A percentile compares a stretch with the other conserved stretches of the same genome.
Evolutionary conservation across 768 basidiomycete species (phyloP).

Genomic region (Podaxis sp.): DNA sequence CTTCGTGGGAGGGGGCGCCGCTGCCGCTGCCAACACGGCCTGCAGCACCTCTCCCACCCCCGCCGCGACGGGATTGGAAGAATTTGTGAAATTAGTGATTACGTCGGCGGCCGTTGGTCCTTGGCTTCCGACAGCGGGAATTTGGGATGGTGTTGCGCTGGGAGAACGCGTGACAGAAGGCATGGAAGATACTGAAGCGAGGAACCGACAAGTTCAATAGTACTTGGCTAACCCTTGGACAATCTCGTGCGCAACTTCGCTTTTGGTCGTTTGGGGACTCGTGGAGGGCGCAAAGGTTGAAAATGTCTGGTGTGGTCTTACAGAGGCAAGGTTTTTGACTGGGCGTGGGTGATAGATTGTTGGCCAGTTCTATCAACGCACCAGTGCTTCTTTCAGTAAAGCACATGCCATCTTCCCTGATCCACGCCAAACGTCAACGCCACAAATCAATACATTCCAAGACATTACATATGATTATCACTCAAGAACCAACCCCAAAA

Average conservation of each 20-base stretch:
- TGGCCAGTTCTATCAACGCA: neutral
- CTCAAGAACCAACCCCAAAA: neutral
- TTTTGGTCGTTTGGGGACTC: too few species aligned
- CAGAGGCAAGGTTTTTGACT: neutral
- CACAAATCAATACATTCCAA: neutral
- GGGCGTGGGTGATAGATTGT: neutral
- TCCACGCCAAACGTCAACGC: neutral
- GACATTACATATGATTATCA: neutral
- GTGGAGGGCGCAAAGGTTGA: neutral
- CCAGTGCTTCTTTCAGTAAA: too few species aligned
- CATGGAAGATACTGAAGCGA: neutral
- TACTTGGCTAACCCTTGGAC: too few species aligned
- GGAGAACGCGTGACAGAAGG: slow-evolving; percentile 6
- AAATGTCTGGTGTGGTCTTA: neutral
- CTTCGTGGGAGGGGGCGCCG: slow-evolving; percentile 20
- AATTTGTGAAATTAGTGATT: slow-evolving; percentile 21
- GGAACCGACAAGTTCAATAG: too few species aligned
- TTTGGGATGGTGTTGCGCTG: neutral
- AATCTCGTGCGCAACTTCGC: too few species aligned
- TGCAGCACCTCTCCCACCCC: slow-evolving; percentile 34
- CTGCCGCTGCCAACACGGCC: slow-evolving; percentile 23
- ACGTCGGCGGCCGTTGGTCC: slow-evolving; percentile 19
- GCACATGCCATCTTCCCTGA: too few species aligned
- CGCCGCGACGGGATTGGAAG: slow-evolving; percentile 30
- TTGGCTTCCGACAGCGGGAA: slow-evolving; percentile 1